Evolutionary conservation across 345 rosid species (phyloP).

Genomic region (Mallotus nudiflorus): DNA sequence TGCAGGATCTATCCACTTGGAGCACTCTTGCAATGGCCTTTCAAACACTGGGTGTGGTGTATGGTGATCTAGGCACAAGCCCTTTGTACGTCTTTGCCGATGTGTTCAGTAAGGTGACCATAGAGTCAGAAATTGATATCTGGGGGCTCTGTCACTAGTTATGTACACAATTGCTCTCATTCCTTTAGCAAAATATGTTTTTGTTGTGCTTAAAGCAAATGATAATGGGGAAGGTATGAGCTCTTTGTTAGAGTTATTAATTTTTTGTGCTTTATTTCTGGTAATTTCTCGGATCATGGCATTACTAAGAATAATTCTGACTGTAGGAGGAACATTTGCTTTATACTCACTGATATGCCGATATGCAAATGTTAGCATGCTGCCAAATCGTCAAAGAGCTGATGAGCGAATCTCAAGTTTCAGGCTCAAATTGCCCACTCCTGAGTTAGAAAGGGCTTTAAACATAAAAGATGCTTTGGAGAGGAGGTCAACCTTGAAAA

Average conservation of each 20-base stretch:
- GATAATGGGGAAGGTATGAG: conserved; percentile 89
- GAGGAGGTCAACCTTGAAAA: conserved; percentile 68
- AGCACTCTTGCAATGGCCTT: conserved; percentile 73
- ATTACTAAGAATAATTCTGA: conserved; percentile 24
- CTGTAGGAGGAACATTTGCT: conserved; percentile 97
- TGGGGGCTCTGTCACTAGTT: conserved; percentile 92
- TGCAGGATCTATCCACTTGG: conserved; percentile 73
- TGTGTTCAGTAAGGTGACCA: conserved; percentile 88
- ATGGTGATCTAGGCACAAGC: conserved; percentile 97
- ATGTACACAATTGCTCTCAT: conserved; percentile 90
- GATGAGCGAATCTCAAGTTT: conserved; percentile 91
- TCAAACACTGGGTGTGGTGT: conserved; percentile 97
- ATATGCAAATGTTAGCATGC: conserved; percentile 82
- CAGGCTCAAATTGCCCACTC: conserved; percentile 89
- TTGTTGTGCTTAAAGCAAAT: conserved; percentile 95
- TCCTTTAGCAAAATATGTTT: conserved; percentile 85
- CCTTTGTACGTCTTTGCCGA: conserved; percentile 92
- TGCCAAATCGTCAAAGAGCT: conserved; percentile 94
- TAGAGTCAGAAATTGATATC: conserved; percentile 77
- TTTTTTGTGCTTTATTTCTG: not conserved
- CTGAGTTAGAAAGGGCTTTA: conserved; percentile 87
- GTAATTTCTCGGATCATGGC: not conserved
- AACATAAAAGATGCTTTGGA: conserved; percentile 76
- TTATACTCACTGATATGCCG: conserved; percentile 82
- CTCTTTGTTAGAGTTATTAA: not conserved